Conservation (phyloP, 1,284 basidiomycete species). For the Malassezia furfur region DNA sequence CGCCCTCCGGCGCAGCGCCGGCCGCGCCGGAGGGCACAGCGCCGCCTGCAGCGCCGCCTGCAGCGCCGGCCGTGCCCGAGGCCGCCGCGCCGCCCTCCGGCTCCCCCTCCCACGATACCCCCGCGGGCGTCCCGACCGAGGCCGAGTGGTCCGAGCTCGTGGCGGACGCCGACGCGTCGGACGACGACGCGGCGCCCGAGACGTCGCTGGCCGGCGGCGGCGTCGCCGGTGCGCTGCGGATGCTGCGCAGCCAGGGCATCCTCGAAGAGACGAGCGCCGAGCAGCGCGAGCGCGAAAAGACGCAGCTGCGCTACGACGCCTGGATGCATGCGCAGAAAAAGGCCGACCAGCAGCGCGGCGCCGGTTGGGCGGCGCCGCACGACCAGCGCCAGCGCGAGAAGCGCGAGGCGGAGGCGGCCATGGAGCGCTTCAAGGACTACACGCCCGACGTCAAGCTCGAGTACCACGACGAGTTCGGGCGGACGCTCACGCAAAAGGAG, state of each 20-base stretch:
- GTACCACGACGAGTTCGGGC: slow-evolving; percentile 85
- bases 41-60: no score
- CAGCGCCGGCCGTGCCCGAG: no score
- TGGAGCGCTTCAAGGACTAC: slow-evolving; percentile 82
- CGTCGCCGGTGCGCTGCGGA: slow-evolving; percentile 74
- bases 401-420: slow-evolving; percentile 70
- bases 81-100: no score
- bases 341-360: slow-evolving; percentile 65
- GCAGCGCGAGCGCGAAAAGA: slow-evolving; percentile 65
- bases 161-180: neutral
- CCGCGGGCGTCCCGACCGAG: neutral
- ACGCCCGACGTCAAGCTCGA: slow-evolving; percentile 93
- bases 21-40: no score
- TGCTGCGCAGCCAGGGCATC: slow-evolving; percentile 85
- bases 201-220: slow-evolving; percentile 51
- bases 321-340: slow-evolving; percentile 81
- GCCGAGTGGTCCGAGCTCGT: neutral
- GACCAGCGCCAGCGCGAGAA: slow-evolving; percentile 85
- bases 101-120: neutral
- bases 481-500: slow-evolving; percentile 78
- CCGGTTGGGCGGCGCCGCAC: slow-evolving; percentile 59
- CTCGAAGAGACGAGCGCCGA: slow-evolving; percentile 61
- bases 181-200: neutral
- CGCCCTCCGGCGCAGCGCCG: neutral
- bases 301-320: slow-evolving; percentile 73